Evolutionary conservation across 2,329 filamentous ascomycete genomes (phyloP).

Genomic region (Anthostomella pinea): DNA sequence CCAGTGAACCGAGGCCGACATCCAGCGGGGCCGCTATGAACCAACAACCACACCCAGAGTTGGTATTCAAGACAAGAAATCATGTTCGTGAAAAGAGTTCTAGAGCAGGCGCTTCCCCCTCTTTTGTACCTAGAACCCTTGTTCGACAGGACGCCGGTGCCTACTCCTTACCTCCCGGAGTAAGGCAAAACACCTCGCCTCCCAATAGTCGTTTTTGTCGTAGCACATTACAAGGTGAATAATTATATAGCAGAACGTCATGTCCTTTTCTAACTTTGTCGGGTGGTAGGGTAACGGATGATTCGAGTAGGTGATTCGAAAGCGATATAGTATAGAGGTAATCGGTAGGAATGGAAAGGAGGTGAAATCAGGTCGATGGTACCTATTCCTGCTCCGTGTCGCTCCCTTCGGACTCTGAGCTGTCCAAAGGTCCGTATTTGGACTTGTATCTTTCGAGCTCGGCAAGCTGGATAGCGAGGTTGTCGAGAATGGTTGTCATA

Average conservation of each 20-base stretch:
- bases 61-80: neutral
- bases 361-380: neutral
- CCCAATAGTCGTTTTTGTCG: slow-evolving; percentile 20
- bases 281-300: slow-evolving; percentile 5
- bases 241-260: slow-evolving; percentile 21
- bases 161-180: no score
- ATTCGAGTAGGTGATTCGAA: slow-evolving; percentile 8
- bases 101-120: neutral
- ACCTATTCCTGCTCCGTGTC: slow-evolving; percentile 35
- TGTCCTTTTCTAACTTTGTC: slow-evolving; percentile 5
- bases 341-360: slow-evolving; percentile 1
- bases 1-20: no score
- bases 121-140: slow-evolving; percentile 3
- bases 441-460: slow-evolving; percentile 63
- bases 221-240: slow-evolving; percentile 22
- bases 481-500: slow-evolving; percentile 68
- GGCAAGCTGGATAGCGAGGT: slow-evolving; percentile 58
- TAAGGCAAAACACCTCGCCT: slow-evolving; percentile 14
- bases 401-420: slow-evolving; percentile 32
- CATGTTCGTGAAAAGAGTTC: neutral
- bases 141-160: no score
- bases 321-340: slow-evolving; percentile 13
- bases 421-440: slow-evolving; percentile 45
- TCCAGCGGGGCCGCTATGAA: no score
- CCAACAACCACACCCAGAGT: no score